Conservation (phyloP, 257 asterid genomes). For the Primulina tabacum region DNA sequence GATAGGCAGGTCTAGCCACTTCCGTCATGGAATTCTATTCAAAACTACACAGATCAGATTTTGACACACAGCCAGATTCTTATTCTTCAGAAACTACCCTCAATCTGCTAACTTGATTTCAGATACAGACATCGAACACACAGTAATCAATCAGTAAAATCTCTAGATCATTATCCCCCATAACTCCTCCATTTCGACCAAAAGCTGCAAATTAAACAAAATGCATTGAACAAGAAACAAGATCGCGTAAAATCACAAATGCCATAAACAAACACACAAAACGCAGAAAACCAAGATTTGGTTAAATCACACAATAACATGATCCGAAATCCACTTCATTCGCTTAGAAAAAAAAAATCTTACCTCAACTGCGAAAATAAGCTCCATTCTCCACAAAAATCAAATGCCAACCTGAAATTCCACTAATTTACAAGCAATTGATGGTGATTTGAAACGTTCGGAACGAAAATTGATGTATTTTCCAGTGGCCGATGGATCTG, state of each 20-base stretch:
- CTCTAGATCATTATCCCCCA: neutral
- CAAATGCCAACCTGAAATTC: constrained; percentile 25
- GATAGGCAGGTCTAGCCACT: constrained; percentile 42
- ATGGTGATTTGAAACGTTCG: neutral
- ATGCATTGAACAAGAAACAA: constrained; percentile 7
- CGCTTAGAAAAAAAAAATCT: constrained; percentile 1
- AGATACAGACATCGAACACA: neutral
- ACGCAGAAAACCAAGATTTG: constrained; percentile 5
- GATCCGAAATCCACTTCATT: neutral
- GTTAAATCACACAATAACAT: neutral
- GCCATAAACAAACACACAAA: constrained; percentile 8
- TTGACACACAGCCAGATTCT: constrained; percentile 1
- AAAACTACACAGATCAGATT: constrained; percentile 2
- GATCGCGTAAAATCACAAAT: constrained; percentile 13
- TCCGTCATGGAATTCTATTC: constrained; percentile 32
- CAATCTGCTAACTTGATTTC: constrained; percentile 4
- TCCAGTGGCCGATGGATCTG: constrained; percentile 18
- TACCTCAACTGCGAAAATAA: constrained; percentile 21
- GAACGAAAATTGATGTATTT: neutral
- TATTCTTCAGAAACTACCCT: constrained; percentile 6
- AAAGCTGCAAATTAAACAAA: constrained; percentile 25
- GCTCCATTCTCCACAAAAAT: constrained; percentile 17
- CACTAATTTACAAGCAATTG: constrained; percentile 24
- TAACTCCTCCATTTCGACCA: constrained; percentile 3
- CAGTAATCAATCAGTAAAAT: constrained; percentile 13